These are phyloP conservation scores for Elongisporangium anandrum DNA, from an alignment of 352 stramenopile species.

Conservation along the genomic window DNA sequence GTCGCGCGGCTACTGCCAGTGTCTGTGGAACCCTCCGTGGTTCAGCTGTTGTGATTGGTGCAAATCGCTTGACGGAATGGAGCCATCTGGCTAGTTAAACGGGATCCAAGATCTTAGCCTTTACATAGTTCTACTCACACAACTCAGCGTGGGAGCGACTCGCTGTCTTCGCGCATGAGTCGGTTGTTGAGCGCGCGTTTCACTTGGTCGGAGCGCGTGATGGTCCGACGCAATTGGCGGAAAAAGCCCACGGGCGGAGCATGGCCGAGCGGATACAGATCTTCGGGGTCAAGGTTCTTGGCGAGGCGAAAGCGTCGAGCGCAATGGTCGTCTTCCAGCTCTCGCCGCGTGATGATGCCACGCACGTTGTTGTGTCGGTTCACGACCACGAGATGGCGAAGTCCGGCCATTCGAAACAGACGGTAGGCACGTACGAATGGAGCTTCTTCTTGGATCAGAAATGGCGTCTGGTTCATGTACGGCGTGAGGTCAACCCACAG, in stretches of 20 bases:
- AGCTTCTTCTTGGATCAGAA: slow-evolving; percentile 94
- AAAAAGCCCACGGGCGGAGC: slow-evolving; percentile 56
- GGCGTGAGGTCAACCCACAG: slow-evolving; percentile 94
- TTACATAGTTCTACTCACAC: not conserved
- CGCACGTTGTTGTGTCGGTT: slow-evolving; percentile 91
- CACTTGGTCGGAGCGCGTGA: slow-evolving; percentile 75
- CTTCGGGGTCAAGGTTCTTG: slow-evolving; percentile 68
- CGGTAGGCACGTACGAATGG: slow-evolving; percentile 95
- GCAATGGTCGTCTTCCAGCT: slow-evolving; percentile 83
- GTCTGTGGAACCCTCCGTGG: not conserved
- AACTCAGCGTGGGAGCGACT: not conserved
- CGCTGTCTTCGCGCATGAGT: slow-evolving; percentile 8
- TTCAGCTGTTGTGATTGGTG: not conserved
- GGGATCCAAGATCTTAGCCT: not conserved
- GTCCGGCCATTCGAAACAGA: slow-evolving; percentile 95
- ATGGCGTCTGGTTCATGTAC: slow-evolving; percentile 97
- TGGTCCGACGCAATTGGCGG: slow-evolving; percentile 49
- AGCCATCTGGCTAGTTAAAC: too few relatives aligned
- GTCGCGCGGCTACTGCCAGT: not conserved
- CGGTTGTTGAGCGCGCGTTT: slow-evolving; percentile 56
- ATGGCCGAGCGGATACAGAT: slow-evolving; percentile 62
- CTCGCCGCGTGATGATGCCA: slow-evolving; percentile 82
- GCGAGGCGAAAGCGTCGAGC: slow-evolving; percentile 67
- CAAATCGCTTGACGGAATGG: not conserved
- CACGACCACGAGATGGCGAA: slow-evolving; percentile 94